Conservation (phyloP, 148 eudicot species). For the Amaranthus hypochondriacus region DNA sequence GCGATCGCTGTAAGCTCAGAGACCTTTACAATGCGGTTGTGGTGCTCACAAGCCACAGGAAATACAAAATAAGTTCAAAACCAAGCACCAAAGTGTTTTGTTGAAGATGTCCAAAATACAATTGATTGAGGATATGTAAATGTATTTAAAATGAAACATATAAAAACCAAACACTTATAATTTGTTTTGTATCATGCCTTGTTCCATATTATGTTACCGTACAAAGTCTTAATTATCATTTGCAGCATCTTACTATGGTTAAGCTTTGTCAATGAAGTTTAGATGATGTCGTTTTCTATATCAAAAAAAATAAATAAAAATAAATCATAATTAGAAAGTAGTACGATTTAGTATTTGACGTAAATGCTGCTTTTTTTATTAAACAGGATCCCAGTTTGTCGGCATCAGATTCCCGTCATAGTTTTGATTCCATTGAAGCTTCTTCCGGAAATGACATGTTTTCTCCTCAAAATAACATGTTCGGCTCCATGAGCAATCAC, state of each 20-base stretch:
- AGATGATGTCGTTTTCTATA: neutral
- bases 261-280: neutral
- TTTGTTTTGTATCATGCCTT: neutral
- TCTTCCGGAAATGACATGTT: constrained; percentile 39
- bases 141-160: neutral
- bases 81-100: too few relatives aligned
- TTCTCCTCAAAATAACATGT: constrained; percentile 28
- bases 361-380: neutral
- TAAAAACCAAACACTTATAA: neutral
- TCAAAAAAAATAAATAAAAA: too few relatives aligned
- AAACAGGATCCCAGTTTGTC: constrained; percentile 64
- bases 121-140: too few relatives aligned
- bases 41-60: too few relatives aligned
- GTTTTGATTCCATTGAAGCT: constrained; percentile 48
- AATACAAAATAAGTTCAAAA: too few relatives aligned
- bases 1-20: too few relatives aligned
- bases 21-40: too few relatives aligned
- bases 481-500: constrained; percentile 25
- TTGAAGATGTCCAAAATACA: too few relatives aligned
- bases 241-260: neutral
- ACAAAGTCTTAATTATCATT: too few relatives aligned
- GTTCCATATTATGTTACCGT: too few relatives aligned
- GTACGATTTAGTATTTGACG: too few relatives aligned
- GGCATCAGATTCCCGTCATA: constrained; percentile 41
- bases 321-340: too few relatives aligned